Evolutionary conservation across 164 flowering plant genomes (phyloP).

Genomic region (Aristolochia fimbriata): DNA sequence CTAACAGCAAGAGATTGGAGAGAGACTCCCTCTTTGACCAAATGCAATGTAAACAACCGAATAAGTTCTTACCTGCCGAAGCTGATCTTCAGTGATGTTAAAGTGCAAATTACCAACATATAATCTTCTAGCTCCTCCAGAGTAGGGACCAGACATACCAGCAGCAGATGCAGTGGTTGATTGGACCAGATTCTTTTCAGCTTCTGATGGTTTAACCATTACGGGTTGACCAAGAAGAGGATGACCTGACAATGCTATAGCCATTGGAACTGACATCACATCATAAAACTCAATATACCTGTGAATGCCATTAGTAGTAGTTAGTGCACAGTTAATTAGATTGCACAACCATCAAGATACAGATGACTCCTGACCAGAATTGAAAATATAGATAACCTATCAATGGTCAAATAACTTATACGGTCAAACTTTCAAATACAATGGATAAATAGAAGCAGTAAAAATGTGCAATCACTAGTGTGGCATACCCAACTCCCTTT

Average conservation of each 20-base stretch:
- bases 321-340: background rate
- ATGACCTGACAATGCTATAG: slow-evolving; percentile 94
- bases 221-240: slow-evolving; percentile 76
- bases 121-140: slow-evolving; percentile 76
- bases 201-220: slow-evolving; percentile 98
- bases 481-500: slow-evolving; percentile 54
- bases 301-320: slow-evolving; percentile 3
- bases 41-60: no score
- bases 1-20: no score
- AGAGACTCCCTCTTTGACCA: no score
- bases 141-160: slow-evolving; percentile 40
- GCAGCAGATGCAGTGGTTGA: slow-evolving; percentile 51
- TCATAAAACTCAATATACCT: slow-evolving; percentile 95
- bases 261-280: slow-evolving; percentile 97
- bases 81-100: slow-evolving; percentile 77
- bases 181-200: slow-evolving; percentile 91
- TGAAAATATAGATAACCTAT: background rate
- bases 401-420: background rate
- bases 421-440: background rate
- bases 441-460: background rate
- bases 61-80: slow-evolving; percentile 51
- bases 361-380: background rate
- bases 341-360: background rate
- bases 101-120: slow-evolving; percentile 88
- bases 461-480: background rate